phyloP scores from a whole-genome alignment of 1,284 basidiomycete species.

The Hortiboletus rubellus region DNA sequence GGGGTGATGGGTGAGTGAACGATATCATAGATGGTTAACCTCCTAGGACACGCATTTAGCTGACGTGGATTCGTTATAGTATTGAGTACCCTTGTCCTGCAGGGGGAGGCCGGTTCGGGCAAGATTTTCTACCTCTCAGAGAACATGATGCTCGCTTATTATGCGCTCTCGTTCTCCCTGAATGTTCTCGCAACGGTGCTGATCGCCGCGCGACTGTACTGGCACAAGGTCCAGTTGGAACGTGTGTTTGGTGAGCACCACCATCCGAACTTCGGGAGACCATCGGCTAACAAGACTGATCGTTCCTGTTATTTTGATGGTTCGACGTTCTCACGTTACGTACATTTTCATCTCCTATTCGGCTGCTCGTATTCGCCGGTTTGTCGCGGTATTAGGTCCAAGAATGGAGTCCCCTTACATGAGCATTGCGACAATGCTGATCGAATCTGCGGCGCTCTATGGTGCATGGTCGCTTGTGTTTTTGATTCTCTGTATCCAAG shows the following conservation, averaged over 20 bases:
- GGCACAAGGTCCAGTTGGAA: constrained; percentile 29
- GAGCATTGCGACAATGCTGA: constrained; percentile 21
- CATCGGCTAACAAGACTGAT: constrained; percentile 1
- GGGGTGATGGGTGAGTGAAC: constrained; percentile 25
- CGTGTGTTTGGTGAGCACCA: constrained; percentile 31
- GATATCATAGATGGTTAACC: neutral
- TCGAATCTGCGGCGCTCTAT: constrained; percentile 35
- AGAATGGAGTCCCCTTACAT: constrained; percentile 26
- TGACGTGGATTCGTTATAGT: constrained; percentile 2
- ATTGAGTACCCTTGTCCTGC: constrained; percentile 23
- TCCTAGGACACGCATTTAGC: neutral
- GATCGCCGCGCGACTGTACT: constrained; percentile 38
- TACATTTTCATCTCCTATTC: neutral
- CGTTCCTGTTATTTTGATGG: neutral
- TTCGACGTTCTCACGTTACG: neutral
- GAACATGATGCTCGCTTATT: constrained; percentile 30
- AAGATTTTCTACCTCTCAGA: constrained; percentile 27
- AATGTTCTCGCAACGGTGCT: constrained; percentile 41
- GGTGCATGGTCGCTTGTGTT: constrained; percentile 30
- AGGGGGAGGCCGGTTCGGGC: constrained; percentile 17
- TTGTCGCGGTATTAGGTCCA: constrained; percentile 9
- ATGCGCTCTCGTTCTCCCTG: constrained; percentile 37
- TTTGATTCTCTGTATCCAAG: constrained; percentile 24
- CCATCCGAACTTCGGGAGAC: neutral
- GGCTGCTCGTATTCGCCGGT: neutral